phyloP scores from a whole-genome alignment of 73 alveolate species.

The Diophrys sp. region DNA sequence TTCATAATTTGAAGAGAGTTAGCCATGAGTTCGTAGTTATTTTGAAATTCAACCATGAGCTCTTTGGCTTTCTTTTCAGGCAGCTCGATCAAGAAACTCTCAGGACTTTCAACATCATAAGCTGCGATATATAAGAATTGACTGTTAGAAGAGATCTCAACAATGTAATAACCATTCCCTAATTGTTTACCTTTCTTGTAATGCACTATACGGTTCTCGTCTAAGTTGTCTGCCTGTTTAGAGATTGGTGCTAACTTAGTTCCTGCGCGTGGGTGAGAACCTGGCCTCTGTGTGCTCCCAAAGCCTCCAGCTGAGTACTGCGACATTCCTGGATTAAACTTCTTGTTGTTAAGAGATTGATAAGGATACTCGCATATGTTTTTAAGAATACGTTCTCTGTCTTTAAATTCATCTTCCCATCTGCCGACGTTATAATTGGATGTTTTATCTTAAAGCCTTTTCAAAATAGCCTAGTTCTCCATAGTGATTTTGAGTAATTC shows the following conservation, averaged over 20 bases:
- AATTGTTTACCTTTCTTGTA: conserved; percentile 49
- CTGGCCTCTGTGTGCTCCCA: neutral
- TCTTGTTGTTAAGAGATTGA: conserved; percentile 10
- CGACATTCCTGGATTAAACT: neutral
- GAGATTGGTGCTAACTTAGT: conserved; percentile 5
- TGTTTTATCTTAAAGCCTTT: conserved; percentile 47
- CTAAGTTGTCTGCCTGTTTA: conserved; percentile 36
- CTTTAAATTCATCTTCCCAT: conserved; percentile 53
- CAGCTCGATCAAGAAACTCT: conserved; percentile 40
- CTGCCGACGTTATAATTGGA: conserved; percentile 37
- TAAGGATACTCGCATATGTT: conserved; percentile 61
- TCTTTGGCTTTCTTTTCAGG: conserved; percentile 35
- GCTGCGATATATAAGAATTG: conserved; percentile 34
- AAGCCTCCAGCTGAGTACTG: neutral
- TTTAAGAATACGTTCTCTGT: conserved; percentile 27
- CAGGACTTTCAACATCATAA: conserved; percentile 62
- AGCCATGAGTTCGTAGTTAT: conserved; percentile 37
- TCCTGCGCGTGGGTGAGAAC: neutral
- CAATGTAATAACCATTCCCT: conserved; percentile 47
- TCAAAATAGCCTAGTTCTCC: conserved; percentile 53
- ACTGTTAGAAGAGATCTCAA: conserved; percentile 46
- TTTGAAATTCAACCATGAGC: conserved; percentile 18
- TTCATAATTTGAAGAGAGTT: conserved; percentile 25
- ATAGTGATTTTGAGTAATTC: conserved; percentile 46
- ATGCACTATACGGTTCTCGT: conserved; percentile 42